These are phyloP conservation scores for Polychaeton citri DNA, from an alignment of 2,329 filamentous ascomycete genomes.

Conservation along the genomic window DNA sequence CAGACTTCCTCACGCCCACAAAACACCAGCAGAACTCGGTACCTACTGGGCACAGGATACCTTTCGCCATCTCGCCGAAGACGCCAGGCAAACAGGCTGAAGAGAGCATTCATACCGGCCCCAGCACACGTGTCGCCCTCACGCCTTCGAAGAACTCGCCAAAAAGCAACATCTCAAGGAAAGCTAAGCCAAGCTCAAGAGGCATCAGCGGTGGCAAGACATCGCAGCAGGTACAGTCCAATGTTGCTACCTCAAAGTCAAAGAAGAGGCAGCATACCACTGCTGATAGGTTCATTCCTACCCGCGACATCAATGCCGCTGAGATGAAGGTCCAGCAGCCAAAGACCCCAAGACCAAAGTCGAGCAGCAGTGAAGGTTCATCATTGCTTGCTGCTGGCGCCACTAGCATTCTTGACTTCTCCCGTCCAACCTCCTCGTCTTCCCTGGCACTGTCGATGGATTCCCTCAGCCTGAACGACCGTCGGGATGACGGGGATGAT, in stretches of 20 bases:
- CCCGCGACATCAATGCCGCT: conserved; percentile 73
- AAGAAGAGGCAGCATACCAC: conserved; percentile 36
- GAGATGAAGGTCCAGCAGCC: conserved; percentile 62
- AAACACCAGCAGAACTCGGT: conserved; percentile 77
- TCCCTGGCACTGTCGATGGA: conserved; percentile 53
- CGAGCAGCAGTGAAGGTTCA: conserved; percentile 56
- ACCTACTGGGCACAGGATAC: conserved; percentile 85
- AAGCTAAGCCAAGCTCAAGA: conserved; percentile 54
- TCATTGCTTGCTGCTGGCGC: conserved; percentile 58
- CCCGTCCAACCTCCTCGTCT: conserved; percentile 49
- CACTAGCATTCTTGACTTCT: conserved; percentile 51
- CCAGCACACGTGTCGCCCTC: conserved; percentile 67
- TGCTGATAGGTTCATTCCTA: conserved; percentile 91
- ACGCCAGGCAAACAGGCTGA: conserved; percentile 48
- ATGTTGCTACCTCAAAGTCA: not conserved
- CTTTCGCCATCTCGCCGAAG: conserved; percentile 81
- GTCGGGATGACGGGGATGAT: conserved; percentile 58
- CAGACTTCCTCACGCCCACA: conserved; percentile 73
- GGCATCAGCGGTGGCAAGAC: conserved; percentile 67
- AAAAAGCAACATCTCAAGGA: conserved; percentile 84
- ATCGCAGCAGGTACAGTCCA: conserved; percentile 44
- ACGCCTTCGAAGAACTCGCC: conserved; percentile 70
- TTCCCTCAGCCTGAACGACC: conserved; percentile 61
- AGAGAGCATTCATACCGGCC: conserved; percentile 61
- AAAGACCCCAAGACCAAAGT: conserved; percentile 54